Evolutionary conservation across 352 stramenopile genomes (phyloP), one percentile per base, ranked within the genome.

Genomic region (Phytopythium cucurbitacearum): DNA sequence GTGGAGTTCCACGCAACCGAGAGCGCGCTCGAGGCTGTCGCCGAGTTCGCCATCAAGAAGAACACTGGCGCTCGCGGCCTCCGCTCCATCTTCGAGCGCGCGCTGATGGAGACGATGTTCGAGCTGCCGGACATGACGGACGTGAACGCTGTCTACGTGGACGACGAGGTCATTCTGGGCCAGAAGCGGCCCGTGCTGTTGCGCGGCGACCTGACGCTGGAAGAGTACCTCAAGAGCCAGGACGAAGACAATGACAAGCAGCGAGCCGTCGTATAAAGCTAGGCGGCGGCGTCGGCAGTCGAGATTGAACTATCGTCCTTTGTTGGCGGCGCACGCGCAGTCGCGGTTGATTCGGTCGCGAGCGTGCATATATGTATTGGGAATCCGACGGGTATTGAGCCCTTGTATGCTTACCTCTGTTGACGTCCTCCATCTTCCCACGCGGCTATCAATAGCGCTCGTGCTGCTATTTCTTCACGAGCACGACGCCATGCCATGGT

Each of bases 21-120:
- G 43, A 87, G 79, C 33, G 96, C 94, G n/a, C 65, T 99, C n/a
- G 73, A 92, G 49, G 95, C 97, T 21, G 94, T 99, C 48, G 95
- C 97, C 0, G 83, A 90, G 50, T 91, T 89, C 39, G 96, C 97
- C 12, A 83, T 98, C 50, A 68, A 67, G 52, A 95, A 96, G 57
- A 97, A 97, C 57, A 99, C 97, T 7, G 97, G 97, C 21, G 97
- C 96, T n/a, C 86, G 97, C 60, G 97, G 96, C 11, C 73, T 99
- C 38, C 86, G 96, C 39, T 91, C 91, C 34, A 98, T 99, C 60
- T 96, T 98, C 47, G 96, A 97, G 62, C 75, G 76, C 39, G 87
- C 96, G 33, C 81, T 99, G 21, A 96, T 98, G 77, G 94, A 98
- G 56, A 97, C 94, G 34, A 98, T 98, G 85, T 99, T 98, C 74